Evolutionary conservation across 2,329 filamentous ascomycete genomes (phyloP).

Genomic region (Exophiala sp.): DNA sequence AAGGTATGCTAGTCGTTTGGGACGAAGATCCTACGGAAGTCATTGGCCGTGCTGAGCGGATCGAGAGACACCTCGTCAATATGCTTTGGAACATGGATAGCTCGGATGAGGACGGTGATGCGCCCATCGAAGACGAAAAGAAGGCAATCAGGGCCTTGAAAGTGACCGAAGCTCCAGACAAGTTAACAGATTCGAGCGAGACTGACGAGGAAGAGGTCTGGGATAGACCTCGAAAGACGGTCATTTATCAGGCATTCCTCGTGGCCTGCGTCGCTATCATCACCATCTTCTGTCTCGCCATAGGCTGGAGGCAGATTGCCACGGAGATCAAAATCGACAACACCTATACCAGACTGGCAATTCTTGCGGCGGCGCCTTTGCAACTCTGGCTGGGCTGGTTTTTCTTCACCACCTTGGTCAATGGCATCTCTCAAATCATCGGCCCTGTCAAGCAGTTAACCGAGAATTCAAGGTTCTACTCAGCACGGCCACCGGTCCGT

Average conservation of each 20-base stretch:
- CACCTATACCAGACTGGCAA: constrained; percentile 49
- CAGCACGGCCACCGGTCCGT: constrained; percentile 37
- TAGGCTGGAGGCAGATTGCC: constrained; percentile 52
- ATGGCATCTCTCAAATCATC: constrained; percentile 39
- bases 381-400: constrained; percentile 54
- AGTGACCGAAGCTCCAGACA: constrained; percentile 38
- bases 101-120: constrained; percentile 38
- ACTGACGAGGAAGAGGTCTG: constrained; percentile 6
- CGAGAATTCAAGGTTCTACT: constrained; percentile 44
- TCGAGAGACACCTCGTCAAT: constrained; percentile 44
- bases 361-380: constrained; percentile 48
- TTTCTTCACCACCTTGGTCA: constrained; percentile 44
- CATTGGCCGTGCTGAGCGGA: constrained; percentile 46
- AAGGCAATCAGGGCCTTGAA: constrained; percentile 30
- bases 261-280: constrained; percentile 50
- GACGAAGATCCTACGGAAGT: constrained; percentile 56
- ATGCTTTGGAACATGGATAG: constrained; percentile 32
- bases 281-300: constrained; percentile 49
- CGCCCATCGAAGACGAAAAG: constrained; percentile 7
- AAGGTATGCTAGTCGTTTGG: constrained; percentile 55
- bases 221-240: constrained; percentile 40
- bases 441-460: constrained; percentile 43
- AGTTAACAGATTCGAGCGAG: not conserved
- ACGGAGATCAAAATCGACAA: constrained; percentile 51
- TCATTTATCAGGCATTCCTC: constrained; percentile 52